These are phyloP conservation scores for Globisporangium mamillatum DNA, from an alignment of 352 stramenopile genomes.

Conservation along the genomic window DNA sequence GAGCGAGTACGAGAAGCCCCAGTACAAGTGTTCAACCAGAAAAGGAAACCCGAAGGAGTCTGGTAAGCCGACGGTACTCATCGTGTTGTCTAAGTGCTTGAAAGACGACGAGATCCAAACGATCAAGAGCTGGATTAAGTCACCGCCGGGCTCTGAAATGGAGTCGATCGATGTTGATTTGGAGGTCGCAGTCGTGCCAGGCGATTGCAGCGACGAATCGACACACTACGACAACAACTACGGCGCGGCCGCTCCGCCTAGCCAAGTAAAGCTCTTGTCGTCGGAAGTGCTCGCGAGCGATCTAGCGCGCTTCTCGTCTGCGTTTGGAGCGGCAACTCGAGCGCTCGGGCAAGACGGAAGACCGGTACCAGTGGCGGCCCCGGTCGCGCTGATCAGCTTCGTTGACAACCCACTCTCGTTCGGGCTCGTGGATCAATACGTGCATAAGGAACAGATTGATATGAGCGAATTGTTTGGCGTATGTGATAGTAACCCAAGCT, in stretches of 20 bases:
- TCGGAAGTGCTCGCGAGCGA: slow-evolving; percentile 8
- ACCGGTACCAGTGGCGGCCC: neutral
- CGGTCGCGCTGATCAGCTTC: slow-evolving; percentile 17
- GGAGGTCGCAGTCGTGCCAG: slow-evolving; percentile 22
- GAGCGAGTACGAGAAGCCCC: neutral
- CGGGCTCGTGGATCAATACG: neutral
- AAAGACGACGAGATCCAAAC: slow-evolving; percentile 28
- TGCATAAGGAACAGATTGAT: too few species aligned
- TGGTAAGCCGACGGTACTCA: slow-evolving; percentile 24
- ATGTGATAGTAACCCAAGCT: too few species aligned
- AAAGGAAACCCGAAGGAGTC: too few species aligned
- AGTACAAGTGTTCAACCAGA: slow-evolving; percentile 1
- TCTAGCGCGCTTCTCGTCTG: slow-evolving; percentile 2
- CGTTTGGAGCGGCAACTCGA: slow-evolving; percentile 2
- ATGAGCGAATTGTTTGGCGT: too few species aligned
- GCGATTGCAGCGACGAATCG: slow-evolving; percentile 24
- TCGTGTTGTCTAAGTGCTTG: slow-evolving; percentile 62
- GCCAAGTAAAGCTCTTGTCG: too few species aligned
- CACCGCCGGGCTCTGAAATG: too few species aligned
- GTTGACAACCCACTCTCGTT: slow-evolving; percentile 14
- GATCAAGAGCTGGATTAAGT: slow-evolving; percentile 22
- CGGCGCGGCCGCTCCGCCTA: neutral
- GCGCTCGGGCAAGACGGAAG: too few species aligned
- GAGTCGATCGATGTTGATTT: too few species aligned
- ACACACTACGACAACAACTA: slow-evolving; percentile 13